Base-by-base conservation (phyloP, 192 early-diverging fungal genomes). In the Podochytrium sp. region DNA sequence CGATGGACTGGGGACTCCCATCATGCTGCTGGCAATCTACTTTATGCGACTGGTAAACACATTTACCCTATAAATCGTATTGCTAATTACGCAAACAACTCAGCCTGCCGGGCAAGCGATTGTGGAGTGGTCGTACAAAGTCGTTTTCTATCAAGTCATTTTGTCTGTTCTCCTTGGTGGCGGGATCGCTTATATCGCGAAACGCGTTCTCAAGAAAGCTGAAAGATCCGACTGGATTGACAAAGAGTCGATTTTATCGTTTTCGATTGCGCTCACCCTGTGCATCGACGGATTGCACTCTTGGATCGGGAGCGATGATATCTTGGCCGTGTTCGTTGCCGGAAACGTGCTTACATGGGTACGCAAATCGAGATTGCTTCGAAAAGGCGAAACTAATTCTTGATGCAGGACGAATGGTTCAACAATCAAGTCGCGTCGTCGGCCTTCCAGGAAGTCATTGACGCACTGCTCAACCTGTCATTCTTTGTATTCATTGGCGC, bases 401-500 rank as follows among this genome's bases (percentile, higher is more conserved):
- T 25, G 47, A 23, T 14, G 4, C 64, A 94, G 94, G 95, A 98
- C 58, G 66, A 60, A 55, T 98, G 95, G 95, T 96, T 95, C 75
- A 87, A 90, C 39, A 76, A 91, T 27, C 91, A 95, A 70, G 90
- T 91, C 23, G 85, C 92, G 37, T 91, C 93, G 50, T 89, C 92
- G 1, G 90, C 94, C 27, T 84, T 97, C 32, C 95, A 97, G 79
- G 95, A 96, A 77, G 91, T 92, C 1, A 86, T 98, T 52, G 95
- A 96, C 73, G 90, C 88, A 76, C 78, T 98, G 71, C 77, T 97
- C 40, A 96, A 95, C 78, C 78, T 94, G 73, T 78, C 92, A 2
- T 92, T 94, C 51, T 98, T 98, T 81, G 87, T 97, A n/a, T 98
- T 90, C 70, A 90, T 95, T 82, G 94, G 93, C 29, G 78, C 92